Base-by-base conservation (phyloP, 192 early-diverging fungal genomes). In the Backusella australiensis region DNA sequence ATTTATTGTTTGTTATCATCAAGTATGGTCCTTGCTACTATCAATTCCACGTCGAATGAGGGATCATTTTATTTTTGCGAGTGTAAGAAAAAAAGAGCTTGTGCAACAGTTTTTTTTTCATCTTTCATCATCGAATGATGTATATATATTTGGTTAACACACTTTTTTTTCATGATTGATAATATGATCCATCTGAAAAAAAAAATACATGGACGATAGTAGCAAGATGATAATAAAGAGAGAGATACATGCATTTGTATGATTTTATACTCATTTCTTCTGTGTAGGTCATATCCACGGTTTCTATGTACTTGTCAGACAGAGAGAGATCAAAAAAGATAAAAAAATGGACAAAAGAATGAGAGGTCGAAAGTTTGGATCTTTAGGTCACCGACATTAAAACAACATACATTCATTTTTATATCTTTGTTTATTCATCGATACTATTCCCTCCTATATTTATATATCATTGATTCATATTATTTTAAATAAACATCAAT, bases 261-360 rank as follows among this genome's bases (percentile, higher is more conserved):
- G 19, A 36, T 53, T 49, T 19, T 49, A n/a, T 49, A 65, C 34
- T 56, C 72, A 17, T 53, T 34, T 35, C 2, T 23, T 17, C 3
- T 38, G 5, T 77, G 23, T 71, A 44, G 76, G 76, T 34, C 80
- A 81, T 66, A 72, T 81, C 29, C 80, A 81, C 14, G 80, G 72
- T 29, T 81, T 81, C 67, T 81, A 81, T 29, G 66, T 81, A 3
- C 44, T 81, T 46, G 15, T 77, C n/a, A 77, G 73, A 67, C 14
- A 78, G 29, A 67, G 77, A 73, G 77, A 78, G 66, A 49, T 7
- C 34, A 67, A 21, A 41, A 71, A 49, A 8, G 23, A 32, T 8
- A 15, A n/a, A 34, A 32, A 19, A 26, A 49, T 71, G 26, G 39
- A 32, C 0, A 15, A n/a, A n/a, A 32, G 7, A 26, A 21, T 71